A percentile compares a stretch with the other conserved stretches of the same genome.
Evolutionary conservation across 2,329 filamentous ascomycete genomes (phyloP).

Genomic region (Domatiomyces globalis): DNA sequence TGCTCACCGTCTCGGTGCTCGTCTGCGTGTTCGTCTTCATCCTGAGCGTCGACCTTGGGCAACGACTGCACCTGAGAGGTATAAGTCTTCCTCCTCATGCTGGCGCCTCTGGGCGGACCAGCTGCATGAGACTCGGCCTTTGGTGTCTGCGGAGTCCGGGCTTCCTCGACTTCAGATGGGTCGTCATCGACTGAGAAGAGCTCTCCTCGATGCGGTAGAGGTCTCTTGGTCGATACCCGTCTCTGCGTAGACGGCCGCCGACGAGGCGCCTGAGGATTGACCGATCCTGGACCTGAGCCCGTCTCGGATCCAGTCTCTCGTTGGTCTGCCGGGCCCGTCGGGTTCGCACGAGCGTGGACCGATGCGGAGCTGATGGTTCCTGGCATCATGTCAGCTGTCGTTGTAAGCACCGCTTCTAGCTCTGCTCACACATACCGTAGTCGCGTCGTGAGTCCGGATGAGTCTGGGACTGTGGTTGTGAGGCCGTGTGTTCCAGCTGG

Average conservation of each 20-base stretch:
- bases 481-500: not conserved
- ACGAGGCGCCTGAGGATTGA: slow-evolving; percentile 25
- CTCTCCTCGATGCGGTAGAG: slow-evolving; percentile 64
- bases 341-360: slow-evolving; percentile 6
- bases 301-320: slow-evolving; percentile 6
- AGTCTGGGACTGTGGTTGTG: slow-evolving; percentile 1
- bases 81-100: slow-evolving; percentile 28
- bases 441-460: not conserved
- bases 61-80: slow-evolving; percentile 23
- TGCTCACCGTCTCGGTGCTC: slow-evolving; percentile 14
- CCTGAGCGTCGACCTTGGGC: slow-evolving; percentile 25
- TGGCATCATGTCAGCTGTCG: slow-evolving; percentile 1
- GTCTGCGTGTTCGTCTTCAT: slow-evolving; percentile 26
- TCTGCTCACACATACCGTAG: not conserved
- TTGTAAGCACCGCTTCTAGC: too few relatives aligned
- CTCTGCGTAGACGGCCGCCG: slow-evolving; percentile 62
- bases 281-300: slow-evolving; percentile 31
- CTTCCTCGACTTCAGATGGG: slow-evolving; percentile 61
- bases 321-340: slow-evolving; percentile 2
- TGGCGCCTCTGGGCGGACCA: slow-evolving; percentile 8
- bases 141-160: slow-evolving; percentile 24
- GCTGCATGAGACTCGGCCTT: not conserved
- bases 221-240: slow-evolving; percentile 50
- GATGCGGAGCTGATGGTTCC: slow-evolving; percentile 6
- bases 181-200: slow-evolving; percentile 89